Evolutionary conservation across 2,329 filamentous ascomycete genomes (phyloP).

Genomic region (Clarireedia sp.): DNA sequence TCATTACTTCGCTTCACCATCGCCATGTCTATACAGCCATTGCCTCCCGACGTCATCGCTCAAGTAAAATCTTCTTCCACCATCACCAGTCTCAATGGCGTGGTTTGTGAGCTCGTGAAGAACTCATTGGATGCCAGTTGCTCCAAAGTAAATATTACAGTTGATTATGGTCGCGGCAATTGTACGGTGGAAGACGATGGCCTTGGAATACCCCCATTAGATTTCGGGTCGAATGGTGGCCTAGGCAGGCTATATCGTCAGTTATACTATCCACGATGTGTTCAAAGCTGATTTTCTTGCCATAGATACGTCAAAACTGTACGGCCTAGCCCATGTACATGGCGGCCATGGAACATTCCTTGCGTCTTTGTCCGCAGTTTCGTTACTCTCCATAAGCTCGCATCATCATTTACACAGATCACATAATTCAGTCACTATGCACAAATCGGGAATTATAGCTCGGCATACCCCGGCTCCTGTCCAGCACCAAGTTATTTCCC

Average conservation of each 20-base stretch:
- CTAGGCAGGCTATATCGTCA: conserved; percentile 67
- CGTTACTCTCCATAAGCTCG: conserved; percentile 70
- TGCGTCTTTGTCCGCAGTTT: conserved; percentile 66
- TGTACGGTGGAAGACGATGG: conserved; percentile 84
- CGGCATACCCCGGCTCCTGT: conserved; percentile 54
- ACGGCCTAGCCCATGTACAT: conserved; percentile 40
- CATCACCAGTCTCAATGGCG: conserved; percentile 66
- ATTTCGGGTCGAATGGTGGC: conserved; percentile 65
- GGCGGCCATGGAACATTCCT: conserved; percentile 70
- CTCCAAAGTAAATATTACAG: conserved; percentile 55
- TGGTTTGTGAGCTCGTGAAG: conserved; percentile 63
- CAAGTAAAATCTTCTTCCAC: conserved; percentile 81
- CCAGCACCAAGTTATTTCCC: conserved; percentile 47
- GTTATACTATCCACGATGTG: conserved; percentile 25
- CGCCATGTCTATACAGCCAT: conserved; percentile 52
- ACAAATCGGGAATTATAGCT: conserved; percentile 58
- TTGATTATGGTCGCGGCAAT: conserved; percentile 69
- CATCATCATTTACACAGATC: conserved; percentile 52
- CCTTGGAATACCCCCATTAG: conserved; percentile 60
- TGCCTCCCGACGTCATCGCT: conserved; percentile 63
- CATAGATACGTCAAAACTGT: conserved; percentile 71
- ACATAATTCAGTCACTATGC: conserved; percentile 59
- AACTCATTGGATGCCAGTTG: conserved; percentile 81
- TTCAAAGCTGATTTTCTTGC: conserved; percentile 12
- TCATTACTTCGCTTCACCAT: neutral